Conservation (phyloP, 805 yeast species). For the Wickerhamiella australiensis region DNA sequence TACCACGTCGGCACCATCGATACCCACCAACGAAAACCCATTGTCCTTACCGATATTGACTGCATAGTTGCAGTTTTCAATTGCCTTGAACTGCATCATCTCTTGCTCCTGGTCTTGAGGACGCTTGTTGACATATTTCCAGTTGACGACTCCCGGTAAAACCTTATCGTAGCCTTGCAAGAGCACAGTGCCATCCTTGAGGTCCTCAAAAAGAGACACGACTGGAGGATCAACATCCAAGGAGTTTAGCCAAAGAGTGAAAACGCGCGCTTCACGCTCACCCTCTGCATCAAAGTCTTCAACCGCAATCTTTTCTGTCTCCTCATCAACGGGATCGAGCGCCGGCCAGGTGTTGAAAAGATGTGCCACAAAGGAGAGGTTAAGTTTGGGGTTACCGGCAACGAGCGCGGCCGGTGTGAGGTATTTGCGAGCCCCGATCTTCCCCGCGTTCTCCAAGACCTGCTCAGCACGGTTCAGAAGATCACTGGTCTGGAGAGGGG, state of each 20-base stretch:
- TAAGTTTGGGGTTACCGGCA: constrained; percentile 92
- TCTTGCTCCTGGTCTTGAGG: constrained; percentile 60
- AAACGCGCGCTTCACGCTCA: constrained; percentile 97
- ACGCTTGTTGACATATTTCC: constrained; percentile 68
- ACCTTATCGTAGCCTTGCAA: constrained; percentile 93
- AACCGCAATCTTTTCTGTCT: constrained; percentile 79
- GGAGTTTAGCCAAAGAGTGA: constrained; percentile 93
- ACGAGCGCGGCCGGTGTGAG: constrained; percentile 87
- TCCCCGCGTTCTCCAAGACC: constrained; percentile 76
- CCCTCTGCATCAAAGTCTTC: constrained; percentile 99
- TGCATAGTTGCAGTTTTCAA: constrained; percentile 97
- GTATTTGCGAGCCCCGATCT: constrained; percentile 83
- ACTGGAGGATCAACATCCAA: constrained; percentile 94
- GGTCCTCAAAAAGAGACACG: constrained; percentile 79
- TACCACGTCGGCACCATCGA: constrained; percentile 93
- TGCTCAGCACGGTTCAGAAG: constrained; percentile 75
- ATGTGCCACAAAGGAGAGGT: constrained; percentile 94
- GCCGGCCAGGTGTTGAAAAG: constrained; percentile 95
- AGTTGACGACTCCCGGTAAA: constrained; percentile 79
- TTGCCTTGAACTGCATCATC: constrained; percentile 79
- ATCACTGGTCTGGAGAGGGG: constrained; percentile 71
- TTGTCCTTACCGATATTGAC: constrained; percentile 90
- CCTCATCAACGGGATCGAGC: constrained; percentile 79
- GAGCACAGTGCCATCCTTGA: constrained; percentile 81
- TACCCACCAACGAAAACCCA: constrained; percentile 88